These are phyloP conservation scores for Takakia lepidozioides DNA, from an alignment of 225 moss, liverwort and hornwort species.

Conservation along the genomic window DNA sequence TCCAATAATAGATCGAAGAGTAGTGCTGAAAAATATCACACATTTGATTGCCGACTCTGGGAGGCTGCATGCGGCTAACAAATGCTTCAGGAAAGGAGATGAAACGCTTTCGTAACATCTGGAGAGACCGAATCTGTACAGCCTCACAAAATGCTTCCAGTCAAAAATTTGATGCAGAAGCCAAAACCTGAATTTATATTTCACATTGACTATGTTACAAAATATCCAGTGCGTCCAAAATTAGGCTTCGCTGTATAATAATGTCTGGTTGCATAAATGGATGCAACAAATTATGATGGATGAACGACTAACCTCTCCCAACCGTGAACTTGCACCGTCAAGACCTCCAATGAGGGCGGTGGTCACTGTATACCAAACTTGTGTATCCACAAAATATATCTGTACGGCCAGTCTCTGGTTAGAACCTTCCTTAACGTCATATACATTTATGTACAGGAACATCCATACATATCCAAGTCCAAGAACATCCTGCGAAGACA, in stretches of 20 bases:
- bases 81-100: constrained; percentile 78
- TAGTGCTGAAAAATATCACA: too few species aligned
- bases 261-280: too few species aligned
- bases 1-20: too few species aligned
- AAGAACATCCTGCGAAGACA: not conserved
- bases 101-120: constrained; percentile 90
- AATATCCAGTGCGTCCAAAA: too few species aligned
- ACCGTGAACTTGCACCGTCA: constrained; percentile 69
- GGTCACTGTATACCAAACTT: constrained; percentile 88
- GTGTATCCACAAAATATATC: constrained; percentile 95
- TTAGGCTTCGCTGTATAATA: too few species aligned
- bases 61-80: constrained; percentile 54
- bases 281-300: too few species aligned
- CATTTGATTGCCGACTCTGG: constrained; percentile 12
- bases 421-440: constrained; percentile 1
- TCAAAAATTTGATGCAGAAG: too few species aligned
- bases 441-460: too few species aligned
- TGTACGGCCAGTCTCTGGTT: constrained; percentile 18
- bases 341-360: constrained; percentile 86
- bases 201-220: too few species aligned
- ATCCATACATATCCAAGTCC: too few species aligned
- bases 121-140: constrained; percentile 86
- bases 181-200: too few species aligned
- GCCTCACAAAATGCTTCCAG: not conserved
- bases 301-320: constrained; percentile 68